These are phyloP conservation scores for Quercus wislizeni DNA, from an alignment of 306 rosid genomes.

Conservation along the genomic window DNA sequence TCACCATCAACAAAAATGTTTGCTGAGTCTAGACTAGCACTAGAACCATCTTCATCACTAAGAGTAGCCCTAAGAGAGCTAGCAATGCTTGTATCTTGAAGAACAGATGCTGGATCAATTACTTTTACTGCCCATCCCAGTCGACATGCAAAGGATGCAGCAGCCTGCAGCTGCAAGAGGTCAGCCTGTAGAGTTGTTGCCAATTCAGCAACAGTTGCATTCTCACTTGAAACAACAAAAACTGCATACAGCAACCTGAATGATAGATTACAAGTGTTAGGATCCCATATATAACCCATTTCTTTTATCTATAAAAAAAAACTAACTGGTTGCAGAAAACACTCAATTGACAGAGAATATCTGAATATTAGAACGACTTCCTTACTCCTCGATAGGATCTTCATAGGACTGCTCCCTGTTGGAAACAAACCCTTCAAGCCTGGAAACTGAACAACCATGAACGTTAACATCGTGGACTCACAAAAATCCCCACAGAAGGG, in stretches of 20 bases:
- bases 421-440: slow-evolving; percentile 99
- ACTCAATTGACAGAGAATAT: slow-evolving; percentile 21
- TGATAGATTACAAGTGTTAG: slow-evolving; percentile 14
- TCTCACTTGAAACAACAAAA: slow-evolving; percentile 93
- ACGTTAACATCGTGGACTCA: slow-evolving; percentile 30
- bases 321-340: slow-evolving; percentile 6
- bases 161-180: slow-evolving; percentile 79
- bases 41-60: slow-evolving; percentile 60
- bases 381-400: slow-evolving; percentile 99
- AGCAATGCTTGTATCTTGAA: slow-evolving; percentile 50
- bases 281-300: background rate
- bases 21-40: slow-evolving; percentile 43
- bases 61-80: slow-evolving; percentile 58
- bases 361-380: slow-evolving; percentile 30
- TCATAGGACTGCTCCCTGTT: slow-evolving; percentile 97
- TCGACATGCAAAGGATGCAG: slow-evolving; percentile 84
- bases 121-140: slow-evolving; percentile 94
- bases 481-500: background rate
- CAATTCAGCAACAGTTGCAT: slow-evolving; percentile 85
- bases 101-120: slow-evolving; percentile 71
- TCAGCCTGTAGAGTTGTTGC: slow-evolving; percentile 90
- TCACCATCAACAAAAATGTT: slow-evolving; percentile 53
- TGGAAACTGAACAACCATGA: slow-evolving; percentile 64
- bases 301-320: background rate
- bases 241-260: slow-evolving; percentile 93